Evolutionary conservation across 768 basidiomycete species (phyloP).

Genomic region (Lentinula raphanica): DNA sequence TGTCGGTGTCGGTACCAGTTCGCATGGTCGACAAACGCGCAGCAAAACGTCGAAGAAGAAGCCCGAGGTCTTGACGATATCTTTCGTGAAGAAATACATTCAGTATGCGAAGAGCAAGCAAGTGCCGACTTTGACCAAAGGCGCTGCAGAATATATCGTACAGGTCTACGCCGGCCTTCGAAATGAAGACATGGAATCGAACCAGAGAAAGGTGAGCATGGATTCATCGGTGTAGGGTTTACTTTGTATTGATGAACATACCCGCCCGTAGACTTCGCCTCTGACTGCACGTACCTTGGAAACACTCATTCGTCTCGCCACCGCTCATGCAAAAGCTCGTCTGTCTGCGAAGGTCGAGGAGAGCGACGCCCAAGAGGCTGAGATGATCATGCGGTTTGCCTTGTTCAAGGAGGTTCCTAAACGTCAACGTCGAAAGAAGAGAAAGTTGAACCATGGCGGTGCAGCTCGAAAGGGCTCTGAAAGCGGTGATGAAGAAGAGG

Average conservation of each 20-base stretch:
- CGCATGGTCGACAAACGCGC: conserved; percentile 48
- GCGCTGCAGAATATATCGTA: conserved; percentile 91
- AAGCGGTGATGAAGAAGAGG: conserved; percentile 50
- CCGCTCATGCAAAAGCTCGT: conserved; percentile 95
- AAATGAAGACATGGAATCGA: conserved; percentile 88
- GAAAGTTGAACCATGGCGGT: conserved; percentile 73
- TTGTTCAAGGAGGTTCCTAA: conserved; percentile 96
- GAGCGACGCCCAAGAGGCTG: conserved; percentile 82
- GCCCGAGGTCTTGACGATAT: conserved; percentile 83
- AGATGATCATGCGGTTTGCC: conserved; percentile 94
- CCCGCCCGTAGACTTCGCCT: conserved; percentile 74
- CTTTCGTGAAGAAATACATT: conserved; percentile 97
- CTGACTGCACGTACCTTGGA: conserved; percentile 97
- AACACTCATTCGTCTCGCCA: conserved; percentile 95
- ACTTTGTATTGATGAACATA: not conserved
- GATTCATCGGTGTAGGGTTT: not conserved
- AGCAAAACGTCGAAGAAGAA: conserved; percentile 43
- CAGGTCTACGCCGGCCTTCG: conserved; percentile 86
- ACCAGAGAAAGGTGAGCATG: conserved; percentile 69
- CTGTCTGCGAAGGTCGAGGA: conserved; percentile 81
- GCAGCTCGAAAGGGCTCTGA: conserved; percentile 44
- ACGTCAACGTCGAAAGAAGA: conserved; percentile 75
- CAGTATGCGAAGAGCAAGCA: conserved; percentile 93
- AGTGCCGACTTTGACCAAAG: conserved; percentile 82
- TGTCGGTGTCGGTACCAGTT: conserved; percentile 58